A percentile compares a stretch with the other conserved stretches of the same genome.
phyloP scores from a whole-genome alignment of 148 eudicot genomes.

The Pharnaceum exiguum region DNA sequence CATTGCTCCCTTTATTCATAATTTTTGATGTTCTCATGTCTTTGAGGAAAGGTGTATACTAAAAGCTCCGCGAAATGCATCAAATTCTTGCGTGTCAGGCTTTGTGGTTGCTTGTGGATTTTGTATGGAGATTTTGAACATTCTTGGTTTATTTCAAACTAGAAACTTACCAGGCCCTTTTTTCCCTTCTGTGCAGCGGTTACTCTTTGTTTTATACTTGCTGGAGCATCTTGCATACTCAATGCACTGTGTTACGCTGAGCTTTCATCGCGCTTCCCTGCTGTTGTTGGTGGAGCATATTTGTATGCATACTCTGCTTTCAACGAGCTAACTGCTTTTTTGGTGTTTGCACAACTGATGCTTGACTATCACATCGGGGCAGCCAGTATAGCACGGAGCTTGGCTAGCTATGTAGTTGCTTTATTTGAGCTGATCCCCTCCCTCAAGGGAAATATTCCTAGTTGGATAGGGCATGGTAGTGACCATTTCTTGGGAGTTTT shows the following conservation, averaged over 20 bases:
- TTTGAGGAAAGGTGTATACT: no score
- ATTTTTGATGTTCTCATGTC: no score
- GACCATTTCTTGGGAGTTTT: constrained; percentile 48
- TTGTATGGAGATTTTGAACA: neutral
- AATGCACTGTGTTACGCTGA: constrained; percentile 98
- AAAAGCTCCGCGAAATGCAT: no score
- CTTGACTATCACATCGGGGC: constrained; percentile 97
- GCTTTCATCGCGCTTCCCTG: constrained; percentile 89
- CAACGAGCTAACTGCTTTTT: constrained; percentile 96
- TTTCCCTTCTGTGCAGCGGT: constrained; percentile 57
- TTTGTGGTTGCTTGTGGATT: neutral
- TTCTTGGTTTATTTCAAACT: neutral
- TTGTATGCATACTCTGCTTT: constrained; percentile 90
- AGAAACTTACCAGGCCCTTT: constrained; percentile 2
- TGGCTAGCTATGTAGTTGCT: constrained; percentile 69
- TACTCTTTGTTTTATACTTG: constrained; percentile 79
- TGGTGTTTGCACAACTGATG: constrained; percentile 92
- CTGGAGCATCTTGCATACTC: constrained; percentile 88
- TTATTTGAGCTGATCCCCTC: constrained; percentile 67
- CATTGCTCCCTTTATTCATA: no score
- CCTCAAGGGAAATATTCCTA: constrained; percentile 66
- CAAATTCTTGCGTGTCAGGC: neutral
- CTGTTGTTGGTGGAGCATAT: constrained; percentile 98
- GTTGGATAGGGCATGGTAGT: constrained; percentile 87
- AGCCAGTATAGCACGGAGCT: constrained; percentile 96